phyloP scores from a whole-genome alignment of 305 asterid genomes.

The Euphrasia arctica region DNA sequence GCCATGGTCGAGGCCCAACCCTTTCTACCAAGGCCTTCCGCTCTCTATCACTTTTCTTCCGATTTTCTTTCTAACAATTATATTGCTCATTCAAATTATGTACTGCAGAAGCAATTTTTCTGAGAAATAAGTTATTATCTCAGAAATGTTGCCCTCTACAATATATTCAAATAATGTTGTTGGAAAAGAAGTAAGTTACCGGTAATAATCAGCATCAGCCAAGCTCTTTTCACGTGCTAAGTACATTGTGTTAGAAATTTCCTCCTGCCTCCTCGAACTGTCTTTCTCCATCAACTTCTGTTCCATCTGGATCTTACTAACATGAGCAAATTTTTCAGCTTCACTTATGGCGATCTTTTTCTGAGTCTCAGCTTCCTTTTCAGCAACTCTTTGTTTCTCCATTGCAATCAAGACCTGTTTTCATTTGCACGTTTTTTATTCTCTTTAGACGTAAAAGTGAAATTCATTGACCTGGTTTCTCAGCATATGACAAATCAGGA shows the following conservation, averaged over 20 bases:
- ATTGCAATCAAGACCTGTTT: constrained; percentile 86
- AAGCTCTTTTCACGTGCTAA: constrained; percentile 93
- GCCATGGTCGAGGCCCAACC: too few relatives aligned
- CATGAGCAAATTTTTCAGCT: constrained; percentile 89
- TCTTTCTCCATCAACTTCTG: constrained; percentile 94
- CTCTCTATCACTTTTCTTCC: too few relatives aligned
- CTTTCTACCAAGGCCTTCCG: too few relatives aligned
- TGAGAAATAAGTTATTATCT: too few relatives aligned
- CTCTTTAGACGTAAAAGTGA: constrained; percentile 4
- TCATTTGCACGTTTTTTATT: not conserved
- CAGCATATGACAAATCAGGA: constrained; percentile 5
- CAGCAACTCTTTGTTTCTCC: constrained; percentile 87
- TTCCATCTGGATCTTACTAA: constrained; percentile 94
- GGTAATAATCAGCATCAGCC: constrained; percentile 89
- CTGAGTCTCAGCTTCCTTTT: constrained; percentile 98
- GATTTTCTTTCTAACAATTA: too few relatives aligned
- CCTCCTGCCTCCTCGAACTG: constrained; percentile 85
- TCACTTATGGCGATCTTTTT: constrained; percentile 93
- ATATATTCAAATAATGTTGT: not conserved
- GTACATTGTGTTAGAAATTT: constrained; percentile 87
- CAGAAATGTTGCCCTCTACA: too few relatives aligned
- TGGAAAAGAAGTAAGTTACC: constrained; percentile 42
- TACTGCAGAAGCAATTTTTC: too few relatives aligned
- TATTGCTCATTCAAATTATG: too few relatives aligned
- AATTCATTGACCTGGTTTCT: not conserved